phyloP scores from a whole-genome alignment of 495 filamentous ascomycete genomes.

The Corynascus novoguineensis region DNA sequence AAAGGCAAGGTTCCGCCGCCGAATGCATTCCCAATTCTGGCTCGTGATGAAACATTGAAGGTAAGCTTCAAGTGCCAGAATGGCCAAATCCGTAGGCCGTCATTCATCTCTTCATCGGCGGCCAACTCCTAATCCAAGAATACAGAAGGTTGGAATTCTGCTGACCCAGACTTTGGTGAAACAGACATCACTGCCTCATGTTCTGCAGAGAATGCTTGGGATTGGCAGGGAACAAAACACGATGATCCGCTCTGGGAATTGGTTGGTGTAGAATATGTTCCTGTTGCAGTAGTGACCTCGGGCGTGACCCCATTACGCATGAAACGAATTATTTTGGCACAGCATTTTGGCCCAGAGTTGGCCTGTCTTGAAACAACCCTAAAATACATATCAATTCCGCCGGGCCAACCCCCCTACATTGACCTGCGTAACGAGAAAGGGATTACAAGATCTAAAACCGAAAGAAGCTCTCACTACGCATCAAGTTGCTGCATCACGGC shows the following conservation, averaged over 20 bases:
- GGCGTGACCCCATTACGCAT: not conserved
- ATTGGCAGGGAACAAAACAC: not conserved
- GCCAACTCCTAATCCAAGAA: no score
- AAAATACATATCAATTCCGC: slow-evolving; percentile 6
- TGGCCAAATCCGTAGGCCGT: no score
- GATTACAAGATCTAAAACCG: not conserved
- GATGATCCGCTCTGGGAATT: not conserved
- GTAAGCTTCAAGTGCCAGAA: not conserved
- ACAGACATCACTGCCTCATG: not conserved
- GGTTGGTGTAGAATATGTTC: not conserved
- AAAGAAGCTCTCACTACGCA: not conserved
- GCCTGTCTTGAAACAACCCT: slow-evolving; percentile 9
- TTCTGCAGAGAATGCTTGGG: not conserved
- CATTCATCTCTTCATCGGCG: no score
- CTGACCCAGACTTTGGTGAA: not conserved
- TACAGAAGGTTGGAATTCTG: no score
- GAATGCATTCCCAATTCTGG: not conserved
- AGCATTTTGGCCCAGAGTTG: slow-evolving; percentile 2
- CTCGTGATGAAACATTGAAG: not conserved
- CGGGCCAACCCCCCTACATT: not conserved
- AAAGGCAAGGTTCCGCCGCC: not conserved
- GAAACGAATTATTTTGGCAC: slow-evolving; percentile 8
- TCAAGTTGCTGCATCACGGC: not conserved
- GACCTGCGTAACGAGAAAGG: not conserved
- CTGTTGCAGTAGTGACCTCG: no score